Percentiles rank a stretch among this genome's conserved stretches.
Conservation (phyloP, 345 rosid genomes). For the Pugionium cornutum region DNA sequence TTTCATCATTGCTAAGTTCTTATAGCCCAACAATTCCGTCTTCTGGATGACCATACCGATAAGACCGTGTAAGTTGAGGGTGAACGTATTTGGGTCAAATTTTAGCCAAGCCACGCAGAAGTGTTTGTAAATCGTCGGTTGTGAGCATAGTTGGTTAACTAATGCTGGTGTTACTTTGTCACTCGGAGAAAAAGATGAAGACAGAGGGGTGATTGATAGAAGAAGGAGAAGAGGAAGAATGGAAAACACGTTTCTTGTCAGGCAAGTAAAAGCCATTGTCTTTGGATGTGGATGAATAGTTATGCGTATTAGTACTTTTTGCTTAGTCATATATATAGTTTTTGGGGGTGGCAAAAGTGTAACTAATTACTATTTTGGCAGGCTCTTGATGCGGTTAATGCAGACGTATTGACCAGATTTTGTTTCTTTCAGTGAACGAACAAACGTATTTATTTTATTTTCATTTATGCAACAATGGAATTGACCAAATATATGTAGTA, state of each 20-base stretch:
- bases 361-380: too few species aligned
- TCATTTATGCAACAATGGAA: too few species aligned
- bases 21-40: constrained; percentile 7
- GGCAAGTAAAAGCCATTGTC: constrained; percentile 25
- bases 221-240: constrained; percentile 24
- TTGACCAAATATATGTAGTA: too few species aligned
- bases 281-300: not conserved
- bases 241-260: constrained; percentile 15
- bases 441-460: too few species aligned
- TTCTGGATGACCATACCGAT: constrained; percentile 5
- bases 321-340: too few species aligned
- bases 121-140: constrained; percentile 1
- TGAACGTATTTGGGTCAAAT: constrained; percentile 18
- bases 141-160: constrained; percentile 23
- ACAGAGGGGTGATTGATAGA: constrained; percentile 26
- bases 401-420: too few species aligned
- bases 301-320: not conserved
- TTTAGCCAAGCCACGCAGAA: constrained; percentile 30
- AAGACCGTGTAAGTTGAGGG: constrained; percentile 24
- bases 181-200: constrained; percentile 23
- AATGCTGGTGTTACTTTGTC: constrained; percentile 25
- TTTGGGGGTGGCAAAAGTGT: too few species aligned
- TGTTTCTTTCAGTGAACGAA: too few species aligned
- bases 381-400: too few species aligned
- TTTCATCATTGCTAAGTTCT: constrained; percentile 24